Evolutionary conservation across 1,284 basidiomycete species (phyloP).

Genomic region (Vanrija sp.): DNA sequence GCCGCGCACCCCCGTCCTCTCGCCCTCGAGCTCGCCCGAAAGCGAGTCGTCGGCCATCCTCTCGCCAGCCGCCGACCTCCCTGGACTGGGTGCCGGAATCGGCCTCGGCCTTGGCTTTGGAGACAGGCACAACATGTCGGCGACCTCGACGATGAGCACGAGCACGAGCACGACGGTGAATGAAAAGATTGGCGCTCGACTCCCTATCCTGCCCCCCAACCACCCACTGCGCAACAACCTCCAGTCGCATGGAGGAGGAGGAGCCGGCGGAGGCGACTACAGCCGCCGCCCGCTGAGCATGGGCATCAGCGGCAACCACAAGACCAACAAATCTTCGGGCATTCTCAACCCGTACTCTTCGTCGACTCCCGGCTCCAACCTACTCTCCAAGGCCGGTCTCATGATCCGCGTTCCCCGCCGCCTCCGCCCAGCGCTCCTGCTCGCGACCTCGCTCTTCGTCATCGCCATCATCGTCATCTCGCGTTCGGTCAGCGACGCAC

Average conservation of each 20-base stretch:
- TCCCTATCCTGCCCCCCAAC: slow-evolving; percentile 28
- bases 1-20: slow-evolving; percentile 9
- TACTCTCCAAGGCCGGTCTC: slow-evolving; percentile 20
- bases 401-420: slow-evolving; percentile 35
- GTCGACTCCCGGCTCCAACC: slow-evolving; percentile 4
- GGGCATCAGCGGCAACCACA: slow-evolving; percentile 12
- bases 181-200: slow-evolving; percentile 1
- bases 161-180: neutral
- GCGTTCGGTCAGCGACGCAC: slow-evolving; percentile 14
- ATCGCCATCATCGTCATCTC: slow-evolving; percentile 24
- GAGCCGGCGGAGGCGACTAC: neutral
- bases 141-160: neutral
- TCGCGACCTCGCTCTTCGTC: slow-evolving; percentile 27
- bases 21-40: slow-evolving; percentile 11
- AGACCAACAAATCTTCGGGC: slow-evolving; percentile 9
- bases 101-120: slow-evolving; percentile 12
- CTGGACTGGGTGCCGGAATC: neutral
- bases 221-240: slow-evolving; percentile 25
- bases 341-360: slow-evolving; percentile 23
- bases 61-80: slow-evolving; percentile 2
- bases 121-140: neutral
- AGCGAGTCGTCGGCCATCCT: slow-evolving; percentile 12
- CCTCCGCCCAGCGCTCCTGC: slow-evolving; percentile 28
- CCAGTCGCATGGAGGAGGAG: no score
- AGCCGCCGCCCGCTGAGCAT: neutral